These are phyloP conservation scores for Astraeus odoratus DNA, from an alignment of 768 basidiomycete genomes.

Conservation along the genomic window DNA sequence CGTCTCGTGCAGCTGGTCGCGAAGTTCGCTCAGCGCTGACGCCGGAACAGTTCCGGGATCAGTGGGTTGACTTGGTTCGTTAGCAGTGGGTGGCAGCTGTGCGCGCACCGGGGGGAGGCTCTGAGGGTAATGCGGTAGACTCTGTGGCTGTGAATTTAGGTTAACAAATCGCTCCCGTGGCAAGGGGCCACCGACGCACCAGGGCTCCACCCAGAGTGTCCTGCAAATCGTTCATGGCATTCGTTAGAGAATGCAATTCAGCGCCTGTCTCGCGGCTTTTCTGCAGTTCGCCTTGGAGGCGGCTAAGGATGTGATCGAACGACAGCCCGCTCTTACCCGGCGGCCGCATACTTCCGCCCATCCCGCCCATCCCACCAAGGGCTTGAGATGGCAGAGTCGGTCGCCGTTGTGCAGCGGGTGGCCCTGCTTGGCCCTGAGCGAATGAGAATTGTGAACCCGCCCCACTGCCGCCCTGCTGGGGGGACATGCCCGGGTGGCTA, in stretches of 20 bases:
- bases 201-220: conserved; percentile 82
- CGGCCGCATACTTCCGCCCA: conserved; percentile 62
- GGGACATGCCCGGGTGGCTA: conserved; percentile 19
- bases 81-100: conserved; percentile 11
- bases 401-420: conserved; percentile 40
- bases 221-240: conserved; percentile 84
- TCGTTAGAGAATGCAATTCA: conserved; percentile 71
- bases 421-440: conserved; percentile 29
- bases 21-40: conserved; percentile 51
- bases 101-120: conserved; percentile 61
- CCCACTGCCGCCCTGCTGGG: conserved; percentile 30
- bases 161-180: conserved; percentile 9
- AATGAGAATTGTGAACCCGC: conserved; percentile 34
- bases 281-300: conserved; percentile 89
- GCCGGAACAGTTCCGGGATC: conserved; percentile 21
- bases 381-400: conserved; percentile 54
- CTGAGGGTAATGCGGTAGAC: conserved; percentile 56
- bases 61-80: conserved; percentile 23
- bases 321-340: conserved; percentile 83
- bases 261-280: conserved; percentile 91
- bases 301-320: conserved; percentile 86
- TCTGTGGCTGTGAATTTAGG: conserved; percentile 41
- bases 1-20: conserved; percentile 78
- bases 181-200: conserved; percentile 41
- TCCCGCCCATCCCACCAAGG: conserved; percentile 66